Evolutionary conservation across 192 early-diverging fungal species (phyloP).

Genomic region (Coemansia umbellata): DNA sequence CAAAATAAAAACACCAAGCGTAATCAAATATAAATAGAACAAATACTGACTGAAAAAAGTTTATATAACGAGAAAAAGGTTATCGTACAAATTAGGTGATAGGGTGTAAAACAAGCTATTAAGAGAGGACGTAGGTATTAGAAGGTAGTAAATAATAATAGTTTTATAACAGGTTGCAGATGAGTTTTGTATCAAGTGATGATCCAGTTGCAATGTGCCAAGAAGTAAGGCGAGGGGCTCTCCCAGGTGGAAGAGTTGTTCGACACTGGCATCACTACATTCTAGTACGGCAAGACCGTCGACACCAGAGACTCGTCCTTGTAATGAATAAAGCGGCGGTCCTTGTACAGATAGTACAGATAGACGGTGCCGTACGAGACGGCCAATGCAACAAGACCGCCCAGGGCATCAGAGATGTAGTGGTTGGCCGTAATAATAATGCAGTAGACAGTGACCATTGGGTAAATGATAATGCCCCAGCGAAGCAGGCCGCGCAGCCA

Average conservation of each 20-base stretch:
- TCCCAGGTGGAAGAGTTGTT: too few relatives aligned
- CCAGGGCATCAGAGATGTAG: constrained; percentile 46
- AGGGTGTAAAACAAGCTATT: not conserved
- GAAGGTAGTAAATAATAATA: not conserved
- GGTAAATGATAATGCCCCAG: constrained; percentile 45
- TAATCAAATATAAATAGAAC: not conserved
- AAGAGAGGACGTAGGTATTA: not conserved
- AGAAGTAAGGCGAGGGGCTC: too few relatives aligned
- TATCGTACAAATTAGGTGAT: constrained; percentile 15
- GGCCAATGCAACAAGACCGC: constrained; percentile 40
- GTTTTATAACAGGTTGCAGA: constrained; percentile 1
- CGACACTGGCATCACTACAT: too few relatives aligned
- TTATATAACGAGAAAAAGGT: not conserved
- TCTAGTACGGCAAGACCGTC: constrained; percentile 21
- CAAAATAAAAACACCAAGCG: not conserved
- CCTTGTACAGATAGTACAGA: constrained; percentile 30
- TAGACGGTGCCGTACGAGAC: constrained; percentile 41
- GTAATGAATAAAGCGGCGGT: constrained; percentile 12
- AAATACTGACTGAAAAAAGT: too few relatives aligned
- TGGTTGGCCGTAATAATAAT: constrained; percentile 51
- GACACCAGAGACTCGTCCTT: constrained; percentile 9
- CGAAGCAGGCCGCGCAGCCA: constrained; percentile 41
- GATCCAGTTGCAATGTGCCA: not conserved
- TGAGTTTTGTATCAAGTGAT: not conserved
- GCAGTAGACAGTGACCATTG: constrained; percentile 50